Base-by-base conservation (phyloP, 805 yeast species). In the Pichia eremophila region DNA sequence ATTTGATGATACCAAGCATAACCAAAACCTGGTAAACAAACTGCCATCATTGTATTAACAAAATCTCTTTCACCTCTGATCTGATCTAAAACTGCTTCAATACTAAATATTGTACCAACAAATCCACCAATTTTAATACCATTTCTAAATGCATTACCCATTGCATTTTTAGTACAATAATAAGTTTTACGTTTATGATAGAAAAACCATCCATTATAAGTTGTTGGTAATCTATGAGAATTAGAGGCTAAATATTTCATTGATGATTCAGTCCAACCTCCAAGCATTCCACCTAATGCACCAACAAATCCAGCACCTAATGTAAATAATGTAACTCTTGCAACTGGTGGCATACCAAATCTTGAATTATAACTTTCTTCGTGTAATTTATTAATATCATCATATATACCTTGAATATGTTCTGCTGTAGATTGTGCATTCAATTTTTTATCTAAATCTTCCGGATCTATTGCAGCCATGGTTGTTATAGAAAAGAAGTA, bases 191-290 rank as follows among this genome's bases (percentile, higher is more conserved):
- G 73, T 64, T 84, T 86, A 64, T 87, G 93, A 64, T 87, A 87
- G 60, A 82, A 83, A 59, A 83, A 87, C 96, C 95, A 87, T 0
- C 91, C 93, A 19, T 87, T 89, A 46, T 78, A 82, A 0, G 83
- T 78, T 22, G 64, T 71, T 8, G 96, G 96, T 48, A 88, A 66
- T 45, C 96, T 62, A 59, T 87, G 95, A 14, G 93, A 83, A 57
- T 87, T 87, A 54, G 85, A 86, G 2, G 90, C 88, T 42, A 87
- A 68, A 55, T 75, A 87, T 40, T 78, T 71, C 40, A 80, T 64
- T 1, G 84, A 75, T 0, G 85, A 68, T 2, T 60, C 52, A 46
- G 71, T 71, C 56, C 77, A 77, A 4, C 91, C 91, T 15, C 70
- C 65, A 46, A 75, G 72, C 57, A 81, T 71, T 9, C 95, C 95